phyloP scores from a whole-genome alignment of 176 grass and related monocot species.

The Leersia perrieri region DNA sequence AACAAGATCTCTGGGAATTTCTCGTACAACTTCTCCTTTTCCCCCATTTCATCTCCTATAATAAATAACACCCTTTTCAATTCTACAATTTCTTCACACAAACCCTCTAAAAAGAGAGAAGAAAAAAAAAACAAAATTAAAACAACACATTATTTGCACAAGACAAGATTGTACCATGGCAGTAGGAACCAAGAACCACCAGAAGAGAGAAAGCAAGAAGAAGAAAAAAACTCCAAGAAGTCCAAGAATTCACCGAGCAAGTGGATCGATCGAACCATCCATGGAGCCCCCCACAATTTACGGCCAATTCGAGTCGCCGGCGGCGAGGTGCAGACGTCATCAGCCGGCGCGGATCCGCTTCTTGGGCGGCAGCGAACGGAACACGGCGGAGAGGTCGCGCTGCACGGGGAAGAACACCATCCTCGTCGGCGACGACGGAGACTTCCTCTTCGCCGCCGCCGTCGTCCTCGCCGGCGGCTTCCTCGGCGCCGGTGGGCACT shows the following conservation, averaged over 20 bases:
- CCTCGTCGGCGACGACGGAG: background rate
- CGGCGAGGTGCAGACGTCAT: background rate
- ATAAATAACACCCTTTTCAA: slow-evolving; percentile 31
- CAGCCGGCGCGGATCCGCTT: slow-evolving; percentile 55
- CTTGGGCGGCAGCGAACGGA: slow-evolving; percentile 57
- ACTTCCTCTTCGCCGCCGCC: slow-evolving; percentile 11
- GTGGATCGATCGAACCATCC: background rate
- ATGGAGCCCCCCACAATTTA: slow-evolving; percentile 5
- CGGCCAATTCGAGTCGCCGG: background rate
- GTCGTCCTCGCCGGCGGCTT: slow-evolving; percentile 29
- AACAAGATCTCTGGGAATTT: slow-evolving; percentile 41
- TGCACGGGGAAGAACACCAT: slow-evolving; percentile 38
- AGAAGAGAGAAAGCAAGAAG: background rate
- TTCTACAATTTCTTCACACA: slow-evolving; percentile 49
- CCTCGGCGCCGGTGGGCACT: slow-evolving; percentile 57
- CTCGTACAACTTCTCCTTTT: slow-evolving; percentile 27
- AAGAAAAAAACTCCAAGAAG: background rate
- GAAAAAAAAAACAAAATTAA: background rate
- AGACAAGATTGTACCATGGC: slow-evolving; percentile 32
- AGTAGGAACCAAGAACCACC: slow-evolving; percentile 24
- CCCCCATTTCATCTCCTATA: slow-evolving; percentile 20
- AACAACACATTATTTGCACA: slow-evolving; percentile 44
- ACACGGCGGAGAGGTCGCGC: slow-evolving; percentile 56
- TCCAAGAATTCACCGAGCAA: slow-evolving; percentile 16
- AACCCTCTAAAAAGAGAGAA: background rate